A percentile compares a stretch with the other conserved stretches of the same genome.
Conservation (phyloP, 148 eudicot species). For the Vaccinium darrowii region DNA sequence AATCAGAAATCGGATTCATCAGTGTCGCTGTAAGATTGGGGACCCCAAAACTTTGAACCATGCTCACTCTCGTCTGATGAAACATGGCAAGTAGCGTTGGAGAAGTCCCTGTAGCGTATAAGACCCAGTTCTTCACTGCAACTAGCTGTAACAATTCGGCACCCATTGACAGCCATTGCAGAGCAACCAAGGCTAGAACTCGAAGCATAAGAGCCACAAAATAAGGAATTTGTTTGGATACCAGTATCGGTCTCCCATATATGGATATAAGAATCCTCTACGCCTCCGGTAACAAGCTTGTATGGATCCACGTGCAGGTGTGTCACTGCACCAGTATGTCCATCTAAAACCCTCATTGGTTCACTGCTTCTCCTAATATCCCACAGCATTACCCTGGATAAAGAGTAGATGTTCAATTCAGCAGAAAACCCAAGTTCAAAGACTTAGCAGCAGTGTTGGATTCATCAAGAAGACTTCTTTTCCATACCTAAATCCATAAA, state of each 20-base stretch:
- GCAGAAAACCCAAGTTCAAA: background rate
- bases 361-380: constrained; percentile 58
- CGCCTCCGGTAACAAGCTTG: constrained; percentile 65
- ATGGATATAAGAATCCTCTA: constrained; percentile 33
- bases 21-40: constrained; percentile 30
- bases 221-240: constrained; percentile 38
- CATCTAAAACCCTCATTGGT: constrained; percentile 46
- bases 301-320: constrained; percentile 57
- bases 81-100: constrained; percentile 36
- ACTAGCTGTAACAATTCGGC: constrained; percentile 52
- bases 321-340: constrained; percentile 56
- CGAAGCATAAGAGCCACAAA: constrained; percentile 21
- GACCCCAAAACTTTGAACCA: constrained; percentile 55
- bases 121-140: constrained; percentile 25
- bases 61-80: constrained; percentile 21
- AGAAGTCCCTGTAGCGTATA: constrained; percentile 56
- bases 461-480: constrained; percentile 9
- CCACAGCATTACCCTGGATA: constrained; percentile 66
- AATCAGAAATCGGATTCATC: constrained; percentile 31
- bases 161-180: constrained; percentile 63
- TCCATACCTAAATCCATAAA: background rate
- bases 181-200: constrained; percentile 33
- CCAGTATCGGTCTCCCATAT: constrained; percentile 62
- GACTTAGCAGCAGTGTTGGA: background rate
- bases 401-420: background rate